Base-by-base conservation (phyloP, 768 basidiomycete genomes). In the Pleurotus giganteus region DNA sequence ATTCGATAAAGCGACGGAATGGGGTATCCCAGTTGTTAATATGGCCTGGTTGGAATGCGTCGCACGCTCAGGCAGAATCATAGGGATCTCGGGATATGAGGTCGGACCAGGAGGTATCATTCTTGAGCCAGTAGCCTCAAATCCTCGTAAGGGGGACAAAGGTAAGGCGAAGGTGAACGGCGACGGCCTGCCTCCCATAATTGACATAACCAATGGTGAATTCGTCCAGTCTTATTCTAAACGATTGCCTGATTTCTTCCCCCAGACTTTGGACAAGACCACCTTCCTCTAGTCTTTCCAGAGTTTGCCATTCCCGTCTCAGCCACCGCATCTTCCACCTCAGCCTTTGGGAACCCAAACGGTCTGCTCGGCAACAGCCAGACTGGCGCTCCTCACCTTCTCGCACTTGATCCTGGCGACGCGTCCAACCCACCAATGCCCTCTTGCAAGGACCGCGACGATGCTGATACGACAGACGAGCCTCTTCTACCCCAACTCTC, bases 1-100 rank as follows among this genome's bases (percentile, higher is more conserved):
- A 65, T 91, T 81, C 47, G 81, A 85, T 13, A 91, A 87, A 65
- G 92, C 94, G 2, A 63, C 67, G 34, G 83, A 91, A 64, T 96
- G 94, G 94, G 77, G 76, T 12, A 80, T 88, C 6, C 84, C 86
- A 0, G 82, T 90, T n/a, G 76, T 95, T 19, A 74, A 78, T 32
- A 73, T 88, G 66, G 72, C 71, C 7, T 97, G 93, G 92, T 64
- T 97, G 15, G 74, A 74, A 11, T 71, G 73, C 0, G 81, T 91
- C 58, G 85, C 79, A 7, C 65, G 62, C 24, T 75, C 69, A 0
- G 91, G 88, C 0, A 46, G 43, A 1, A 65, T 90, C 32, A 81
- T 80, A 0, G 24, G 49, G 0, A 59, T 67, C 3, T 56, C 69
- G 8, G 64, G 61, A 19, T 76, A 72, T 58, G 34, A 51, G 24